Conservation (phyloP, 371 early-diverging fungal species). For the Pancytospora epiphaga region DNA sequence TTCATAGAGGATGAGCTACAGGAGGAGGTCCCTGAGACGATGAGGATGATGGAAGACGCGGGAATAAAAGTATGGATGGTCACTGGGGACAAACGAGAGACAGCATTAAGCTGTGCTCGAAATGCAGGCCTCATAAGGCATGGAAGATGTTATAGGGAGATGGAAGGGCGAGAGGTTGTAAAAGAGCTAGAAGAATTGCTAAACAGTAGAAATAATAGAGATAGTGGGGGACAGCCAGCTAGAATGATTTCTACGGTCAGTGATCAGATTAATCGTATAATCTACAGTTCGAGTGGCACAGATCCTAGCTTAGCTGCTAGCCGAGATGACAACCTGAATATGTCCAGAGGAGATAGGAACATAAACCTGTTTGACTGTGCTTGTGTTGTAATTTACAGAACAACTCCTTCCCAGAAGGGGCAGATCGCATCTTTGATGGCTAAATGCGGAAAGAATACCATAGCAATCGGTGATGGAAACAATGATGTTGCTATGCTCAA, state of each 20-base stretch:
- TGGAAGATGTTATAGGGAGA: neutral
- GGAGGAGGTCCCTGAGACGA: constrained; percentile 80
- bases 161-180: constrained; percentile 25
- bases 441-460: constrained; percentile 65
- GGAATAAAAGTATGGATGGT: constrained; percentile 94
- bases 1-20: constrained; percentile 94
- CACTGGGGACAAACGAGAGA: constrained; percentile 97
- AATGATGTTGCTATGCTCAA: constrained; percentile 83
- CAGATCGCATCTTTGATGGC: constrained; percentile 79
- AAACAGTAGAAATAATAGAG: neutral
- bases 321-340: too few species aligned
- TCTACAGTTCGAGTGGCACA: too few species aligned
- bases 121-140: constrained; percentile 43
- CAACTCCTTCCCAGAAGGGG: constrained; percentile 77
- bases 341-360: too few species aligned
- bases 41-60: constrained; percentile 70
- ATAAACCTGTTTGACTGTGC: constrained; percentile 30
- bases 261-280: too few species aligned
- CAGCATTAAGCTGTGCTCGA: constrained; percentile 71
- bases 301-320: too few species aligned
- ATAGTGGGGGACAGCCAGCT: neutral
- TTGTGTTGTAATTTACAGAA: constrained; percentile 63
- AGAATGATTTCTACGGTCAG: too few species aligned
- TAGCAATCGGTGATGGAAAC: constrained; percentile 83
- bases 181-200: constrained; percentile 57